phyloP scores from a whole-genome alignment of 176 grass and related monocot species.

The Bothriochloa decipiens region DNA sequence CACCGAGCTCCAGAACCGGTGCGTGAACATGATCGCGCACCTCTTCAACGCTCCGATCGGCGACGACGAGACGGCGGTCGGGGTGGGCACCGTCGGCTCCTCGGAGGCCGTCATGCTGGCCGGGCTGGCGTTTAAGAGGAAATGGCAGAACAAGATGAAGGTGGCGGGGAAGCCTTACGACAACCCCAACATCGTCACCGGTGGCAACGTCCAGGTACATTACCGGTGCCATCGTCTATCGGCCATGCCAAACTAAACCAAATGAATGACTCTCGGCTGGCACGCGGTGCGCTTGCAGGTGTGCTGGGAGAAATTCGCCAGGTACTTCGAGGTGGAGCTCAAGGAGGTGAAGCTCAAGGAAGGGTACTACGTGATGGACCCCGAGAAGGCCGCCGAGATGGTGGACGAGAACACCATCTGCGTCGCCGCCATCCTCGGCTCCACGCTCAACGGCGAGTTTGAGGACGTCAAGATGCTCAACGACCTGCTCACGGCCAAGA shows the following conservation, averaged over 20 bases:
- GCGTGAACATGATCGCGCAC: constrained; percentile 80
- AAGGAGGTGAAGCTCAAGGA: constrained; percentile 77
- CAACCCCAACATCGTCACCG: constrained; percentile 85
- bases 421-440: constrained; percentile 83
- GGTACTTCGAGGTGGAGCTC: constrained; percentile 80
- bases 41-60: constrained; percentile 74
- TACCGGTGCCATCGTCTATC: too few species aligned
- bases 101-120: constrained; percentile 91
- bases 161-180: constrained; percentile 64
- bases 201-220: constrained; percentile 67
- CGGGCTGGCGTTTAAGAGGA: constrained; percentile 74
- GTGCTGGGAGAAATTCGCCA: constrained; percentile 84
- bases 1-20: constrained; percentile 82
- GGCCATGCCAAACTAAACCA: too few species aligned
- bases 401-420: constrained; percentile 92
- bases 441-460: constrained; percentile 78
- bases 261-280: too few species aligned
- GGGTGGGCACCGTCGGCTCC: constrained; percentile 71
- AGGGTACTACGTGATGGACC: constrained; percentile 82
- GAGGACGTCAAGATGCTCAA: constrained; percentile 76
- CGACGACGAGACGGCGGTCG: constrained; percentile 70
- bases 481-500: constrained; percentile 62
- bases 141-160: constrained; percentile 75
- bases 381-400: constrained; percentile 57
- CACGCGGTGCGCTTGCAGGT: constrained; percentile 31